phyloP scores from a whole-genome alignment of 345 rosid species.

The Trapa incisa region DNA sequence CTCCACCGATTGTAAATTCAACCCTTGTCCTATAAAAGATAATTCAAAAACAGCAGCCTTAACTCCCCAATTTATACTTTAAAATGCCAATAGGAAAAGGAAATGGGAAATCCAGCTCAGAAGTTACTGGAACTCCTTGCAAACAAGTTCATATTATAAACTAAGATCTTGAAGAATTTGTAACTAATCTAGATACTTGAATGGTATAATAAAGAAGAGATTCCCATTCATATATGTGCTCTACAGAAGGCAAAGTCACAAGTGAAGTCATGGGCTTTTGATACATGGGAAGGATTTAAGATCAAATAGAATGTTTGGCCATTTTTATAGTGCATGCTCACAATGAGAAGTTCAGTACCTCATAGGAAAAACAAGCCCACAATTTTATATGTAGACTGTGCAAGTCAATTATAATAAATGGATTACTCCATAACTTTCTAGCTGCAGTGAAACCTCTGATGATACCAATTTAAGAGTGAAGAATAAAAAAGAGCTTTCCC shows the following conservation, averaged over 20 bases:
- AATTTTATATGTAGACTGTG: not conserved
- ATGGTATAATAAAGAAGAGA: not conserved
- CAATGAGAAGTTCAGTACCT: not conserved
- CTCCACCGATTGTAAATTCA: constrained; percentile 66
- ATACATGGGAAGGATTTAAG: not conserved
- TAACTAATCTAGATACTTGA: not conserved
- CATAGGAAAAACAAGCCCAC: not conserved
- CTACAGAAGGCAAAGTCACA: not conserved
- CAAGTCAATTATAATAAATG: not conserved
- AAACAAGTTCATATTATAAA: not conserved
- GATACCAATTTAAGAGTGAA: not conserved
- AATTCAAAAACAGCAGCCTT: not conserved
- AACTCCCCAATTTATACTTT: too few species aligned
- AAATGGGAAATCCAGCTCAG: too few species aligned
- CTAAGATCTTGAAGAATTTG: not conserved
- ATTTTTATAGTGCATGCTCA: not conserved
- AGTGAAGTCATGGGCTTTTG: not conserved
- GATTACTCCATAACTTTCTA: not conserved
- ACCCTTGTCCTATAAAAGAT: constrained; percentile 52
- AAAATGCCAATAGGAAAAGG: too few species aligned
- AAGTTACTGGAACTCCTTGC: too few species aligned
- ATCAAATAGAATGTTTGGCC: not conserved
- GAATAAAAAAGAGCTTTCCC: not conserved
- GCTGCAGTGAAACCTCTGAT: not conserved
- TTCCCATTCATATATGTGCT: not conserved